Base-by-base conservation (phyloP, 1,139 yeast genomes). In the Kazachstania sp. region DNA sequence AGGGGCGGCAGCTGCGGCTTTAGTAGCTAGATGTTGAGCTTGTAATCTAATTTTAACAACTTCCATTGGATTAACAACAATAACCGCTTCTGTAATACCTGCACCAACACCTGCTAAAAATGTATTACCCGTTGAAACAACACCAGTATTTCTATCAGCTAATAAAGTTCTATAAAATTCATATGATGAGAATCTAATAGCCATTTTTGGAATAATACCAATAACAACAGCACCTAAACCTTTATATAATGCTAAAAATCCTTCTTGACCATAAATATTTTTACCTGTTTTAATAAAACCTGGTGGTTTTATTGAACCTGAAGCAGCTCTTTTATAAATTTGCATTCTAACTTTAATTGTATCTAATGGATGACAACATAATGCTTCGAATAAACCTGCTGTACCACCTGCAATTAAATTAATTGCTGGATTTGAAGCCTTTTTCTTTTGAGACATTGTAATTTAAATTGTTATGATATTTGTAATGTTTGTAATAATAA, bases 191-290 rank as follows among this genome's bases (percentile, higher is more conserved):
- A 92, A 92, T 64, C 98, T 77, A 58, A 92, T 86, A 32, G 96
- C 97, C 98, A 92, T 92, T 67, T 92, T 92, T 49, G 98, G 98
- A 42, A 92, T 95, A 63, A 92, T 92, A 53, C 98, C 98, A 64
- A 92, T 86, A 48, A 88, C 86, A 52, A 92, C 98, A 20, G 98
- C 97, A 35, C 97, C 97, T 48, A 92, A 77, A 50, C 98, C 98
- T 67, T 92, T 90, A 72, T 92, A 92, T 36, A 92, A 76, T 11
- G 96, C 92, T 53, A 87, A 73, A 54, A 87, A 77, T 4, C 95
- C 84, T 66, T 92, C 97, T 55, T 86, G 79, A 52, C 75, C 75
- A 49, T 81, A 88, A 57, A 92, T 90, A 51, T 76, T 74, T 46
- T 78, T 69, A 59, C 97, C 97, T 12, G 97, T 90, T 46, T 72